These are phyloP conservation scores for Calendula officinalis DNA, from an alignment of 129 eudicot genomes.

Conservation along the genomic window DNA sequence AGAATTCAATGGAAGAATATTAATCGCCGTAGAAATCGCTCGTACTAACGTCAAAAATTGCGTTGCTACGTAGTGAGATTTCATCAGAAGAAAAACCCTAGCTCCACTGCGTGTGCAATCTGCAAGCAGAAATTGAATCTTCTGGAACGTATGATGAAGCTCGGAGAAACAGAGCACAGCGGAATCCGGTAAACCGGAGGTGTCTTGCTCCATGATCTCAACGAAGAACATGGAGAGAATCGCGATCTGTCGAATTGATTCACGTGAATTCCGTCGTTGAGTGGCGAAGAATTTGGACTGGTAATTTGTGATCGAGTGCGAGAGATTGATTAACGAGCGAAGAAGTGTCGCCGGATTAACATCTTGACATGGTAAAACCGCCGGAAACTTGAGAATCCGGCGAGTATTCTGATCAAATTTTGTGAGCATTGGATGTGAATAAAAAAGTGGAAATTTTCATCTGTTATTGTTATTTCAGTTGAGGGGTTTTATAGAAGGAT, in stretches of 20 bases:
- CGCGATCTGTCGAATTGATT: constrained; percentile 54
- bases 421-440: constrained; percentile 41
- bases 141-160: constrained; percentile 62
- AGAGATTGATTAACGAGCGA: constrained; percentile 48
- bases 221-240: constrained; percentile 50
- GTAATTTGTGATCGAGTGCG: constrained; percentile 36
- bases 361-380: constrained; percentile 65
- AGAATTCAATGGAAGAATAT: constrained; percentile 51
- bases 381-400: constrained; percentile 83
- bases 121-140: constrained; percentile 48
- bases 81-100: constrained; percentile 53
- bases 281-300: constrained; percentile 39
- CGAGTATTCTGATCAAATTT: constrained; percentile 48
- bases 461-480: constrained; percentile 23
- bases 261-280: constrained; percentile 51
- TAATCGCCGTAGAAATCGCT: constrained; percentile 54
- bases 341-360: constrained; percentile 68
- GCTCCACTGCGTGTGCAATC: constrained; percentile 59
- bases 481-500: constrained; percentile 35
- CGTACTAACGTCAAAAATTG: constrained; percentile 49
- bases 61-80: constrained; percentile 44
- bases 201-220: constrained; percentile 39
- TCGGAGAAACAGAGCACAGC: constrained; percentile 58
- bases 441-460: constrained; percentile 10
- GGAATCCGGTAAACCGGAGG: constrained; percentile 25